phyloP scores from a whole-genome alignment of 75 land plant genomes.

The Adiantum capillusveneris region DNA sequence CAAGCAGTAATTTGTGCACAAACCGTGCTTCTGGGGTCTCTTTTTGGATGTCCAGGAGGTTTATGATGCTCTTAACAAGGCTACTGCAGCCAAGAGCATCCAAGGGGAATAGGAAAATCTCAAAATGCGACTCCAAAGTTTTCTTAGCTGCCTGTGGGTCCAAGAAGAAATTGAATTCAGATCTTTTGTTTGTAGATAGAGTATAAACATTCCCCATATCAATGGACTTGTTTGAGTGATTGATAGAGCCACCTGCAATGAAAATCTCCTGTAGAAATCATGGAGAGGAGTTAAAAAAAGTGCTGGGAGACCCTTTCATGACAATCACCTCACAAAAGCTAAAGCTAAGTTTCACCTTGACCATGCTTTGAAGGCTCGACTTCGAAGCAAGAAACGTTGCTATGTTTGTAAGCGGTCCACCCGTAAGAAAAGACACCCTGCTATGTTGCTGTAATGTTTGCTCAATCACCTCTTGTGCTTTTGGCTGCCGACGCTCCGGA shows the following conservation, averaged over 20 bases:
- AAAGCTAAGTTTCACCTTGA: constrained; percentile 39
- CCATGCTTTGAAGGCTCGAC: constrained; percentile 26
- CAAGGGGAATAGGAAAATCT: constrained; percentile 60
- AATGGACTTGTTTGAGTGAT: not conserved
- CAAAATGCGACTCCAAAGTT: constrained; percentile 41
- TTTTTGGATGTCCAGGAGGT: constrained; percentile 14
- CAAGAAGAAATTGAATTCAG: constrained; percentile 75
- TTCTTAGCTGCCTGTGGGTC: constrained; percentile 69
- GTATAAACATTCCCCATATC: constrained; percentile 56
- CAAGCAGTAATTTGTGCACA: constrained; percentile 30
- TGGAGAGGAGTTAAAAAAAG: not conserved
- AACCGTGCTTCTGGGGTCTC: constrained; percentile 53
- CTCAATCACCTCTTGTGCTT: constrained; percentile 49
- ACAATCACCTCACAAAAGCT: not conserved
- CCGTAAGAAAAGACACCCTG: constrained; percentile 56
- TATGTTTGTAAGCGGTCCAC: constrained; percentile 68
- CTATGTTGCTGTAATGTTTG: constrained; percentile 11
- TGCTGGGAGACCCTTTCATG: too few relatives aligned
- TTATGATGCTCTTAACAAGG: constrained; percentile 19
- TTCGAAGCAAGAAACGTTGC: constrained; percentile 44
- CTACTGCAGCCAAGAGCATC: constrained; percentile 24
- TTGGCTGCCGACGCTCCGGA: constrained; percentile 58
- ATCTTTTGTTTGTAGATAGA: constrained; percentile 43
- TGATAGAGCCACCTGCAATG: constrained; percentile 58
- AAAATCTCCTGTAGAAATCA: constrained; percentile 44